phyloP scores from a whole-genome alignment of 1,284 basidiomycete species.

The Ganoderma boninense region DNA sequence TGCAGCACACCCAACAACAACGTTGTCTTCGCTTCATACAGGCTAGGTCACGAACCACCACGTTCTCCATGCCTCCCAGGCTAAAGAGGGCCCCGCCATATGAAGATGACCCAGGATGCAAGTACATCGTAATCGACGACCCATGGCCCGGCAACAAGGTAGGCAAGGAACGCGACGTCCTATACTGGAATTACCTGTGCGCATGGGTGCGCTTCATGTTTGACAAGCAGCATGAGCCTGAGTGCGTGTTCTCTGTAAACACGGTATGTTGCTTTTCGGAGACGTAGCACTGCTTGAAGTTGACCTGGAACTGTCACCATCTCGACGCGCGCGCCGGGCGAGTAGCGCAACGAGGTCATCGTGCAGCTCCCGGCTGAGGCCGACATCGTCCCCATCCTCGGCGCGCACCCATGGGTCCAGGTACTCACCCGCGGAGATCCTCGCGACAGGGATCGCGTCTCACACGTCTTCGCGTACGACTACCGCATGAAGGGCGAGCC shows the following conservation, averaged over 20 bases:
- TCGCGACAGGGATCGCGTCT: slow-evolving; percentile 29
- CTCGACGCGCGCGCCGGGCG: not conserved
- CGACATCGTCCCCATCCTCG: slow-evolving; percentile 38
- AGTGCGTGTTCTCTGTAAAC: slow-evolving; percentile 34
- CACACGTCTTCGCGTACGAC: slow-evolving; percentile 43
- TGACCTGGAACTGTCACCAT: not conserved
- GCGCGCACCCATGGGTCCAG: slow-evolving; percentile 39
- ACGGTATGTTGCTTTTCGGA: slow-evolving; percentile 34
- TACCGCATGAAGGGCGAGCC: slow-evolving; percentile 41
- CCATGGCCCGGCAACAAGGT: slow-evolving; percentile 39
- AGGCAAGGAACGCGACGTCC: slow-evolving; percentile 30
- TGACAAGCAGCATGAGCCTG: slow-evolving; percentile 29
- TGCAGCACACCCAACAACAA: not conserved
- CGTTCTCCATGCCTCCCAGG: not conserved
- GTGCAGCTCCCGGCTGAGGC: slow-evolving; percentile 35
- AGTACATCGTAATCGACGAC: slow-evolving; percentile 41
- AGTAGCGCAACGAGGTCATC: slow-evolving; percentile 39
- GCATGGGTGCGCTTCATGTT: slow-evolving; percentile 42
- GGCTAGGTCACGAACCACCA: not conserved
- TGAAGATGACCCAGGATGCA: slow-evolving; percentile 39
- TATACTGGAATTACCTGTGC: slow-evolving; percentile 35
- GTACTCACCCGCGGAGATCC: slow-evolving; percentile 24
- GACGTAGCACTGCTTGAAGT: not conserved
- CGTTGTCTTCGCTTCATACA: not conserved
- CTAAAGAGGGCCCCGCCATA: slow-evolving; percentile 41